phyloP scores from a whole-genome alignment of 2,329 filamentous ascomycete genomes.

The Fusarium globosum region DNA sequence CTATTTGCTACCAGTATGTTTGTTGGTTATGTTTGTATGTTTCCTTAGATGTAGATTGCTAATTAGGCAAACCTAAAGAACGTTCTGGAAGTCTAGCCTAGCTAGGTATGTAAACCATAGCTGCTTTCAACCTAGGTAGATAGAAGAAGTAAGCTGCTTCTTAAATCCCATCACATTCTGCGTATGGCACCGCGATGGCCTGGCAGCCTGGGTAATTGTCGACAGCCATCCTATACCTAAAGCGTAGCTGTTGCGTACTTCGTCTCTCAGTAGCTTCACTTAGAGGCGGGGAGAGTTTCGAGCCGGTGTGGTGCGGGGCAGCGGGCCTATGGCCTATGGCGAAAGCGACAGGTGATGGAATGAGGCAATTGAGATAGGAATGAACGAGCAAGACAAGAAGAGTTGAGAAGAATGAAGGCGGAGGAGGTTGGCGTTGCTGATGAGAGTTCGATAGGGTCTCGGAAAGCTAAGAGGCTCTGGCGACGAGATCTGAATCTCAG shows the following conservation, averaged over 20 bases:
- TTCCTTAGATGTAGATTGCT: neutral
- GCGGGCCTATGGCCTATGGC: slow-evolving; percentile 18
- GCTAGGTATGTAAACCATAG: neutral
- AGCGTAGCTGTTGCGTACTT: slow-evolving; percentile 30
- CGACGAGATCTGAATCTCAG: slow-evolving; percentile 9
- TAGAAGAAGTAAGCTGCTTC: neutral
- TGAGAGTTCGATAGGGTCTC: neutral
- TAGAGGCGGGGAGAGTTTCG: slow-evolving; percentile 35
- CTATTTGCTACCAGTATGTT: neutral
- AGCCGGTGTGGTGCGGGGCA: slow-evolving; percentile 31
- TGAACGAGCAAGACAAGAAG: slow-evolving; percentile 23
- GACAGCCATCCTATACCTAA: slow-evolving; percentile 32
- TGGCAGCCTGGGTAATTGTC: slow-evolving; percentile 1
- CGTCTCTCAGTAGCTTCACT: slow-evolving; percentile 9
- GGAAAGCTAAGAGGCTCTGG: neutral
- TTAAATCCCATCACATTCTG: slow-evolving; percentile 36
- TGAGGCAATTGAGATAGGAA: slow-evolving; percentile 28
- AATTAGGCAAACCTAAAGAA: neutral
- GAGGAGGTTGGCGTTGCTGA: slow-evolving; percentile 11
- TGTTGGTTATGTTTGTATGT: neutral
- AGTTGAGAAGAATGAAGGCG: slow-evolving; percentile 36
- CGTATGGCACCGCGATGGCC: slow-evolving; percentile 4
- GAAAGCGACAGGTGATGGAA: slow-evolving; percentile 34
- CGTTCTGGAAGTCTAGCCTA: neutral
- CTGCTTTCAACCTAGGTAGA: neutral